phyloP scores from a whole-genome alignment of 495 filamentous ascomycete genomes.

The Ascobolus immersus region DNA sequence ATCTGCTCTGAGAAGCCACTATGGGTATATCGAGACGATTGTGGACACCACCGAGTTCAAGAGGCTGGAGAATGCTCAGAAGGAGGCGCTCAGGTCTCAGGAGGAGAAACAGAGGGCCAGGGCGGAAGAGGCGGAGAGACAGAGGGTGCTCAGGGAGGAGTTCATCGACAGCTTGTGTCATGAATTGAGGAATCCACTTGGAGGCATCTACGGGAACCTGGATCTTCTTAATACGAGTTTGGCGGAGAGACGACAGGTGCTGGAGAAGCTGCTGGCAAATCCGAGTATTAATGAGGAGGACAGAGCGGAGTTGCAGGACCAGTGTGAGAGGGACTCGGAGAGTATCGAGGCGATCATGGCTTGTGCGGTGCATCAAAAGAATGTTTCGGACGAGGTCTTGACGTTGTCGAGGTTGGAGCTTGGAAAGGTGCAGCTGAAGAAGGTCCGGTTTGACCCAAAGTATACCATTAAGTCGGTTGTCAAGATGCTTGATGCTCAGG shows the following conservation, averaged over 20 bases:
- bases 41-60: too few relatives aligned
- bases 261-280: conserved; percentile 7
- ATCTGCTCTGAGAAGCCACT: too few relatives aligned
- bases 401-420: conserved; percentile 10
- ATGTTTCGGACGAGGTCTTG: conserved; percentile 9
- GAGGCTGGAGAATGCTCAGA: conserved; percentile 8
- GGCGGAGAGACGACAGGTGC: conserved; percentile 7
- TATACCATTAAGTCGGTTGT: conserved; percentile 9
- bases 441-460: conserved; percentile 9
- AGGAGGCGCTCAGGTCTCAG: conserved; percentile 6
- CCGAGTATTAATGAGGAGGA: conserved; percentile 7
- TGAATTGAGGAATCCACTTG: conserved; percentile 10
- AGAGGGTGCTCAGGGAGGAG: conserved; percentile 8
- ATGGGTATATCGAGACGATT: too few relatives aligned
- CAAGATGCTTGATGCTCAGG: conserved; percentile 11
- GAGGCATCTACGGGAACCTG: conserved; percentile 11
- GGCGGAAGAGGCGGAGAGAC: conserved; percentile 9
- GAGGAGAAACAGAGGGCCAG: conserved; percentile 9
- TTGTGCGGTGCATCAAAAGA: conserved; percentile 9
- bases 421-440: conserved; percentile 8
- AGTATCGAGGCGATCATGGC: conserved; percentile 9
- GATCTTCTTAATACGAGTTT: conserved; percentile 11
- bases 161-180: conserved; percentile 11
- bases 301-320: conserved; percentile 5
- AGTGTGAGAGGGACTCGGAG: conserved; percentile 8